phyloP scores from a whole-genome alignment of 495 filamentous ascomycete genomes.

The Beverwykella pulmonaria region DNA sequence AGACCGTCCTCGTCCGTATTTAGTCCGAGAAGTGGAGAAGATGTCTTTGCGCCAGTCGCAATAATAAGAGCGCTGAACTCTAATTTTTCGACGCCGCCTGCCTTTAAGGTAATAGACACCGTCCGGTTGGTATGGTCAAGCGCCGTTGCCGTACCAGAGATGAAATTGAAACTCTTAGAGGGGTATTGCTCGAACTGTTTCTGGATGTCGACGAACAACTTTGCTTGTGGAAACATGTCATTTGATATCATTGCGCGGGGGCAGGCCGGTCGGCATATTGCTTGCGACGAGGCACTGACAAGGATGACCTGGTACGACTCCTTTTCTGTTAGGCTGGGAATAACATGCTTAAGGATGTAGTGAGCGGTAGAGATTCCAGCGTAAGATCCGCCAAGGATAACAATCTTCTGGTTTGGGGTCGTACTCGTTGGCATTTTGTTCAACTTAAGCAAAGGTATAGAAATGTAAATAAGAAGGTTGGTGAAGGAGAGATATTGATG shows the following conservation, averaged over 20 bases:
- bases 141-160: conserved; percentile 55
- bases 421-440: background rate
- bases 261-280: conserved; percentile 57
- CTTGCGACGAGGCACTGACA: conserved; percentile 55
- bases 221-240: conserved; percentile 47
- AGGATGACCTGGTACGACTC: conserved; percentile 54
- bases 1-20: conserved; percentile 16
- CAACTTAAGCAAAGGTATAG: no score
- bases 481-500: no score
- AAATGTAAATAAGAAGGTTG: no score
- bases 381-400: conserved; percentile 65
- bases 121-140: conserved; percentile 48
- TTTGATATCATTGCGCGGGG: conserved; percentile 54
- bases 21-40: conserved; percentile 22
- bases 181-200: conserved; percentile 58
- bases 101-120: conserved; percentile 28
- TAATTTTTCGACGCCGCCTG: conserved; percentile 9
- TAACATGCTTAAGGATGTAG: conserved; percentile 56
- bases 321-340: conserved; percentile 40
- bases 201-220: conserved; percentile 55
- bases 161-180: conserved; percentile 54
- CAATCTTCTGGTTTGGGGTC: conserved; percentile 41
- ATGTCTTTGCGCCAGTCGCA: conserved; percentile 29
- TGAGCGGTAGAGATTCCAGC: conserved; percentile 62
- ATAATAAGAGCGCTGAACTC: conserved; percentile 30